Evolutionary conservation across 177 flowering plant species (phyloP).

Genomic region (Vitis hybrid): DNA sequence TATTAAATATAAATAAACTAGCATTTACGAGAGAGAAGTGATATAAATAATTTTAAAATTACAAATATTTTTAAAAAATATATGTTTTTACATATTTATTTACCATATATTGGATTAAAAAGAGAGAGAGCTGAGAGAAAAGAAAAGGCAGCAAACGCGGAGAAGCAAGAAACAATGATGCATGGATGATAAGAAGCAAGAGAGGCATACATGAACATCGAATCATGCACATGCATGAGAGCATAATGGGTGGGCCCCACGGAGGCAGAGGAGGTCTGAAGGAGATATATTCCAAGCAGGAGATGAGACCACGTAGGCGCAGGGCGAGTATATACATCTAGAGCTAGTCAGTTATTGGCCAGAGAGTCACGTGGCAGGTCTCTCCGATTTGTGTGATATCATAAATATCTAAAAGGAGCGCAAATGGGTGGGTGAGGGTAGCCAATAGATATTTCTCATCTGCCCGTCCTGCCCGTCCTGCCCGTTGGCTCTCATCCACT

Average conservation of each 20-base stretch:
- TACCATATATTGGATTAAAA: no score
- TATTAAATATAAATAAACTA: no score
- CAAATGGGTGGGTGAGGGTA: background rate
- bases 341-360: slow-evolving; percentile 26
- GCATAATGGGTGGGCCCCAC: background rate
- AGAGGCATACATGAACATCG: no score
- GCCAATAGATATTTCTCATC: slow-evolving; percentile 22
- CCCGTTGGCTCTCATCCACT: slow-evolving; percentile 14
- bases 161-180: no score
- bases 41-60: no score
- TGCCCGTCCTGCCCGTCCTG: slow-evolving; percentile 15
- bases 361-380: background rate
- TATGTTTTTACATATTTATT: no score
- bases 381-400: background rate
- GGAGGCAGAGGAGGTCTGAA: background rate
- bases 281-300: slow-evolving; percentile 29
- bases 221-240: background rate
- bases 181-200: no score
- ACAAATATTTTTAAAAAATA: no score
- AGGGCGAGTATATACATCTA: slow-evolving; percentile 17
- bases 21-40: no score
- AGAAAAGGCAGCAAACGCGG: no score
- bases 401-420: slow-evolving; percentile 9
- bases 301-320: slow-evolving; percentile 23
- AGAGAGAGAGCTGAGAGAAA: no score